Evolutionary conservation across 2,329 filamentous ascomycete species (phyloP).

Genomic region (Microsporum audouinii): DNA sequence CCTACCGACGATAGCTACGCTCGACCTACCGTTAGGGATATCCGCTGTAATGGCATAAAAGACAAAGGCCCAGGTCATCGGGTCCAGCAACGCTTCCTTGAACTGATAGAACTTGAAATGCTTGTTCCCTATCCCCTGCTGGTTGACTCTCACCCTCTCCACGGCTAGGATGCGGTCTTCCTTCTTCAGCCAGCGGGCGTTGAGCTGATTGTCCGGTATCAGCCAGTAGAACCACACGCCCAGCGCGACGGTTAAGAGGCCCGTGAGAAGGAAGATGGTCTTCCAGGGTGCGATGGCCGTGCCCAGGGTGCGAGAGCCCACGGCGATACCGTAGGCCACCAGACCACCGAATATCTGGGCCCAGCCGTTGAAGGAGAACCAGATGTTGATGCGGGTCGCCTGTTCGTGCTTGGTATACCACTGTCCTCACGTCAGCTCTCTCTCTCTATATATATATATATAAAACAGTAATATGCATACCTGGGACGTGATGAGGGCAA

Average conservation of each 20-base stretch:
- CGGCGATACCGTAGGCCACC: slow-evolving; percentile 53
- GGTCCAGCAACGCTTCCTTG: slow-evolving; percentile 46
- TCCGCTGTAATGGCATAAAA: slow-evolving; percentile 46
- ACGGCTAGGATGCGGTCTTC: slow-evolving; percentile 57
- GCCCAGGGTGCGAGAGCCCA: slow-evolving; percentile 44
- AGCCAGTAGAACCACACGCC: slow-evolving; percentile 41
- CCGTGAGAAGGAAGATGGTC: slow-evolving; percentile 47
- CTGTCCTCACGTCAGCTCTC: slow-evolving; percentile 22
- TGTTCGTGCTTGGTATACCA: slow-evolving; percentile 65
- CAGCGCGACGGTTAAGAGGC: slow-evolving; percentile 41
- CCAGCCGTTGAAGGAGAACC: slow-evolving; percentile 58
- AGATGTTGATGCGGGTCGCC: slow-evolving; percentile 50
- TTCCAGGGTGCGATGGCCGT: slow-evolving; percentile 54
- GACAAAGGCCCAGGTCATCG: slow-evolving; percentile 50
- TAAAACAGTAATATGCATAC: slow-evolving; percentile 16
- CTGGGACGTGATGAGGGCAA: slow-evolving; percentile 49
- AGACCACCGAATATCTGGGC: slow-evolving; percentile 53
- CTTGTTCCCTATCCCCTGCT: slow-evolving; percentile 62
- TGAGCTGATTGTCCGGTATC: slow-evolving; percentile 50
- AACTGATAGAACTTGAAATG: slow-evolving; percentile 59
- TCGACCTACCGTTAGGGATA: slow-evolving; percentile 43
- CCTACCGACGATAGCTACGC: neutral
- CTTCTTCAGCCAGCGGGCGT: slow-evolving; percentile 51
- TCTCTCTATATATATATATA: neutral
- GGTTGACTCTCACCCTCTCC: slow-evolving; percentile 60